Base-by-base conservation (phyloP, 2,329 filamentous ascomycete species). In the Calonectria pseudoturangicola region DNA sequence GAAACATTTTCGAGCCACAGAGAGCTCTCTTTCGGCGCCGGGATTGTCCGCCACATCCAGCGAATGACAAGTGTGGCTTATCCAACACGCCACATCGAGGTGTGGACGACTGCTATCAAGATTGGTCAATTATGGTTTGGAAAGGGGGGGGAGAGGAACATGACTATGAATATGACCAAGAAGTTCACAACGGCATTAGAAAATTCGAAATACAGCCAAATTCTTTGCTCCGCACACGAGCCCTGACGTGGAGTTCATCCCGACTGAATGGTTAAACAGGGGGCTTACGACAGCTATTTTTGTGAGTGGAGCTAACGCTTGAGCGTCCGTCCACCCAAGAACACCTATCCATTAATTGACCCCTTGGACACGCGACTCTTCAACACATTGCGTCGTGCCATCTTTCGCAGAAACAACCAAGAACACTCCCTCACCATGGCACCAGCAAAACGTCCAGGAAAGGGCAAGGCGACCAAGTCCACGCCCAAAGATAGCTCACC, bases 401-500 rank as follows among this genome's bases (percentile, higher is more conserved):
- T 27, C 15, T 60, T 21, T 16, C 10, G 30, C 21, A 66, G 28
- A 48, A 78, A 50, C 58, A 60, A 39, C 63, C 48, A 18, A 27
- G 16, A 41, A 10, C 4, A 39, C 21, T 27, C 54, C 16, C 13
- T 36, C n/a, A 70, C 39, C 62, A 84, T 84, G 82, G 81, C 82
- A 63, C 81, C 84, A 5, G 67, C 79, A 56, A 84, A 86, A 80
- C 81, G 79, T 73, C 63, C 77, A 21, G 81, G 77, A 50, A 85
- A 84, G 71, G 63, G 79, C 71, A 81, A 84, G 74, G 45, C 75
- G 41, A 68, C 77, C 74, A 78, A 74, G 68, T 73, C 78, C 36
- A 65, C 77, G 39, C 73, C 77, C 47, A 77, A 79, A 73, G 81
- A 82, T 72, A 75, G 72, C 27, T 80, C 82, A 5, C 87, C 87